phyloP scores from a whole-genome alignment of 352 stramenopile species.

The Pythium folliculosum region DNA sequence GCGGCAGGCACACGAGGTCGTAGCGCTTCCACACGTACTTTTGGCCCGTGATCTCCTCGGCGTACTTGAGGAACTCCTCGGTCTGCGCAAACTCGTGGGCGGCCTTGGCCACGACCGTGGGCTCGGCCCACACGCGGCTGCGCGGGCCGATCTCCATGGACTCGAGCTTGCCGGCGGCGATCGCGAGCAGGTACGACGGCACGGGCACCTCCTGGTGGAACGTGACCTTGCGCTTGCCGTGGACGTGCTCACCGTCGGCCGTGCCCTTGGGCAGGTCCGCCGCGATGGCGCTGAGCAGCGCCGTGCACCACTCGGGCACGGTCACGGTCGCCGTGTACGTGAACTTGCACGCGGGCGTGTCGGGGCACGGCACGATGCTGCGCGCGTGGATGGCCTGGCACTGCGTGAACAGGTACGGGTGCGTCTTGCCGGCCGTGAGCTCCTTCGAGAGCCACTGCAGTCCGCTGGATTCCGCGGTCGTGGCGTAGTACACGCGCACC shows the following conservation, averaged over 20 bases:
- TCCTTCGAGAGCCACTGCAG: conserved; percentile 70
- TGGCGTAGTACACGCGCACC: conserved; percentile 75
- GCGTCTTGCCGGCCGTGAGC: conserved; percentile 93
- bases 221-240: conserved; percentile 47
- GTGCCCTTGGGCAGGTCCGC: conserved; percentile 32
- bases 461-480: conserved; percentile 13
- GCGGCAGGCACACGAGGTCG: conserved; percentile 95
- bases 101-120: conserved; percentile 87
- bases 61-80: conserved; percentile 91
- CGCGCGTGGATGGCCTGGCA: conserved; percentile 95
- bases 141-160: conserved; percentile 87
- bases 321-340: conserved; percentile 89
- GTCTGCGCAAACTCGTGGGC: conserved; percentile 91
- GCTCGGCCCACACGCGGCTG: conserved; percentile 38
- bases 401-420: conserved; percentile 96
- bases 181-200: conserved; percentile 19
- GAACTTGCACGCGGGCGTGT: conserved; percentile 93
- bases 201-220: conserved; percentile 85
- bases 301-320: conserved; percentile 65
- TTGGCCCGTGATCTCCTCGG: conserved; percentile 91
- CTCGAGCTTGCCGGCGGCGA: conserved; percentile 81
- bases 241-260: conserved; percentile 36
- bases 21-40: conserved; percentile 78
- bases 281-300: conserved; percentile 89
- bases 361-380: conserved; percentile 95